phyloP scores from a whole-genome alignment of 805 yeast species.

The Priceomyces carsonii region DNA sequence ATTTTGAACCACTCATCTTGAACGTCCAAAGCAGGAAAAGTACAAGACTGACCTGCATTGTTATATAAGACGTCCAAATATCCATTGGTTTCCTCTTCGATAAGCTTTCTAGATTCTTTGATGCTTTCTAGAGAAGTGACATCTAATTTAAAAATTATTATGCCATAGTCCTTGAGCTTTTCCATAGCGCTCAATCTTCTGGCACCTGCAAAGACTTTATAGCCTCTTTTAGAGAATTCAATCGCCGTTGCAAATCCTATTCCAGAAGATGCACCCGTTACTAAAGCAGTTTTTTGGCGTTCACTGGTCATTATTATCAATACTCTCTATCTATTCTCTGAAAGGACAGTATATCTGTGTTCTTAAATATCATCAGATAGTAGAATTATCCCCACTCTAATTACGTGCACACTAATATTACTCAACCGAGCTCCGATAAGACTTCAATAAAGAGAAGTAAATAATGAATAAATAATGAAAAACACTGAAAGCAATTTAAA shows the following conservation, averaged over 20 bases:
- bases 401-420: too few species aligned
- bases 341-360: too few species aligned
- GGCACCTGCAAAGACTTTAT: conserved; percentile 71
- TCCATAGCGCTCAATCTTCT: conserved; percentile 65
- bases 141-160: conserved; percentile 54
- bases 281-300: conserved; percentile 47
- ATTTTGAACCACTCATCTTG: conserved; percentile 51
- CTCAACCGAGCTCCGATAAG: too few species aligned
- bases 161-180: conserved; percentile 43
- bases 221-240: conserved; percentile 53
- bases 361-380: too few species aligned
- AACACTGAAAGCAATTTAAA: too few species aligned
- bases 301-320: conserved; percentile 10
- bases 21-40: conserved; percentile 69
- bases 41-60: conserved; percentile 78
- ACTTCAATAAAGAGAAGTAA: too few species aligned
- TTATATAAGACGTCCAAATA: conserved; percentile 63
- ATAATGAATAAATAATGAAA: too few species aligned
- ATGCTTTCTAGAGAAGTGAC: conserved; percentile 56
- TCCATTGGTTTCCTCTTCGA: conserved; percentile 45
- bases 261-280: conserved; percentile 61
- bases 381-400: too few species aligned
- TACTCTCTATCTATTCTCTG: background rate
- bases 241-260: conserved; percentile 52
- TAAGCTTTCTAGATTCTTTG: conserved; percentile 38